A percentile compares a stretch with the other conserved stretches of the same genome.
Evolutionary conservation across 2,329 filamentous ascomycete genomes (phyloP).

Genomic region (Aspergillus sclerotialis): DNA sequence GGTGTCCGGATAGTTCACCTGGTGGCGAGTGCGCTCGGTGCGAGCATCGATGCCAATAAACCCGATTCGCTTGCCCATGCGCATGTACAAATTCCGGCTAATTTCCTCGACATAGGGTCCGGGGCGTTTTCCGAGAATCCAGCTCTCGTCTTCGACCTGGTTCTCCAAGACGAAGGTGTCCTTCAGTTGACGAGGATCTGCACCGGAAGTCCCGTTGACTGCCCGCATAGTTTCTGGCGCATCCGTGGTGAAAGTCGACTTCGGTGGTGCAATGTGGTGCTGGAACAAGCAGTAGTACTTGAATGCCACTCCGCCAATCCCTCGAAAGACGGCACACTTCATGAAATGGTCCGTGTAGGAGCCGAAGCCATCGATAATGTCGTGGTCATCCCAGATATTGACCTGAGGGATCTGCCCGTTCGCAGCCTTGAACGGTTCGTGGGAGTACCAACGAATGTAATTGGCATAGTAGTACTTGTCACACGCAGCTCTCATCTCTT

Average conservation of each 20-base stretch:
- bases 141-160: constrained; percentile 59
- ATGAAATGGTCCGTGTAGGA: constrained; percentile 63
- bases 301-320: constrained; percentile 53
- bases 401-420: constrained; percentile 58
- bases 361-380: constrained; percentile 62
- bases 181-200: constrained; percentile 64
- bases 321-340: constrained; percentile 57
- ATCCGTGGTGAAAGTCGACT: constrained; percentile 79
- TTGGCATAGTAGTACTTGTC: constrained; percentile 58
- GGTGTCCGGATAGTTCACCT: constrained; percentile 76
- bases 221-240: constrained; percentile 48
- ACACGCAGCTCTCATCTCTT: constrained; percentile 53
- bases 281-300: constrained; percentile 63
- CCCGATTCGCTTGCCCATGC: constrained; percentile 58
- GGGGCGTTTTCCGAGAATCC: constrained; percentile 68
- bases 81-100: constrained; percentile 56
- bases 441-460: constrained; percentile 62
- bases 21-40: constrained; percentile 77
- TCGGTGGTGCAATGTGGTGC: constrained; percentile 74
- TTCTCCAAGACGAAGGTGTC: constrained; percentile 63
- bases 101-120: constrained; percentile 60
- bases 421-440: constrained; percentile 52
- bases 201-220: constrained; percentile 44
- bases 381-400: constrained; percentile 61
- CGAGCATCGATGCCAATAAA: constrained; percentile 55